Evolutionary conservation across 768 basidiomycete species (phyloP), one percentile per base, ranked within the genome.

Genomic region (Macrolepiota fuliginosa): DNA sequence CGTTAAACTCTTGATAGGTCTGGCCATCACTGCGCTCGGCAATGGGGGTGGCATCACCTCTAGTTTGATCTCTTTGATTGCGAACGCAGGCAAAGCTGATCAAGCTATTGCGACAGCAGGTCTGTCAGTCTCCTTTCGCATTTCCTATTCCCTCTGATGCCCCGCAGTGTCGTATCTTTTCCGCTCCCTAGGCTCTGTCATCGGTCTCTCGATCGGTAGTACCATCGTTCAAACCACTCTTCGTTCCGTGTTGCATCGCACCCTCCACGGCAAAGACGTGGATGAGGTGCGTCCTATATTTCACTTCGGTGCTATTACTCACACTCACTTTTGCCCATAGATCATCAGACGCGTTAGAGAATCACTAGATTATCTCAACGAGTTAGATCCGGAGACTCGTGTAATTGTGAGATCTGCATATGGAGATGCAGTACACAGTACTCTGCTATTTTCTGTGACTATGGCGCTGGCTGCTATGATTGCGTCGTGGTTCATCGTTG

Each of bases 51-150:
- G 81, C 0, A 72, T 85, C 11, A 87, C 85, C 0, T 86, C 82
- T 0, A 83, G 81, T 35, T 72, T 89, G 32, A 79, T 88, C 22
- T 81, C 85, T 1, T 71, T 88, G 46, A 86, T 88, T 39, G 83
- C 86, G 2, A 87, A 87, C 68, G 85, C 85, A 1, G 84, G 86
- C 0, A 77, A 78, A 22, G 78, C 73, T 36, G 83, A 88, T 66
- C 86, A 88, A 67, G 87, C 86, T 7, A 82, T 87, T 40, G 85
- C 86, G 1, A 89, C 85, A 10, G 86, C 86, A 39, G 83, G 86
- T 83, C 39, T 4, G 76, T 64, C 12, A 9, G 54, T 27, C 32
- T 59, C 36, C 15, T 13, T 35, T 27, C 46, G 12, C 7, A 13
- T 37, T 11, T n/a, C 35, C 50, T 10, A n/a, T 9, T 12, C 47